These are phyloP conservation scores for Aspergillus sp. DNA, from an alignment of 2,329 filamentous ascomycete species.

Conservation along the genomic window DNA sequence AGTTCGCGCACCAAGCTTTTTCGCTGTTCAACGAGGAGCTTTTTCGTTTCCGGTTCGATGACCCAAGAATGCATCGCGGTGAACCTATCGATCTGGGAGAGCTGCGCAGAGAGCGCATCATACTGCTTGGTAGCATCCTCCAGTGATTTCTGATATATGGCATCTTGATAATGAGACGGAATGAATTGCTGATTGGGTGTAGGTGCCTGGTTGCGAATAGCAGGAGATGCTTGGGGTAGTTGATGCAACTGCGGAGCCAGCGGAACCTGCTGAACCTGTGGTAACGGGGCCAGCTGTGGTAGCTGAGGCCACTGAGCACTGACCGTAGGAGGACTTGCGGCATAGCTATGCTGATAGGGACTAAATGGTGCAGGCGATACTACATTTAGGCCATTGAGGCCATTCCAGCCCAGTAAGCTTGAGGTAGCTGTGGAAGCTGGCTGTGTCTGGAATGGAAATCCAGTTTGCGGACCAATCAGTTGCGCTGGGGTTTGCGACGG, in stretches of 20 bases:
- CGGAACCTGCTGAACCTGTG: not conserved
- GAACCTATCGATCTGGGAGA: constrained; percentile 38
- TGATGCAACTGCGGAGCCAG: not conserved
- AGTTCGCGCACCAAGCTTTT: constrained; percentile 38
- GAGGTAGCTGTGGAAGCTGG: constrained; percentile 9
- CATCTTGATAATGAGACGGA: constrained; percentile 12
- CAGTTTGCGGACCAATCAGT: constrained; percentile 11
- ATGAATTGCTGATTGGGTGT: constrained; percentile 12
- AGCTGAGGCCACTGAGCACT: constrained; percentile 5
- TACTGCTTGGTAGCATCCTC: constrained; percentile 30
- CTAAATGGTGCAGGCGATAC: not conserved
- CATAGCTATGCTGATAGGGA: constrained; percentile 1
- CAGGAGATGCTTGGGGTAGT: not conserved
- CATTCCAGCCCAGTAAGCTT: constrained; percentile 10
- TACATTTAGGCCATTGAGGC: constrained; percentile 5
- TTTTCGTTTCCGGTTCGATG: constrained; percentile 34
- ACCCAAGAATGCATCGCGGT: constrained; percentile 41
- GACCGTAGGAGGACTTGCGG: not conserved
- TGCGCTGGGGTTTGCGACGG: constrained; percentile 20
- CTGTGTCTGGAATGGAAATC: constrained; percentile 15
- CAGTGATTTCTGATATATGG: constrained; percentile 23
- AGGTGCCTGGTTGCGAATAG: constrained; percentile 4
- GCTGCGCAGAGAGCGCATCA: constrained; percentile 31
- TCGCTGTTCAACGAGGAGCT: constrained; percentile 36
- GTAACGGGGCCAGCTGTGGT: not conserved